Evolutionary conservation across 2,329 filamentous ascomycete genomes (phyloP), one percentile per base, ranked within the genome.

Genomic region (Claviceps sp.): DNA sequence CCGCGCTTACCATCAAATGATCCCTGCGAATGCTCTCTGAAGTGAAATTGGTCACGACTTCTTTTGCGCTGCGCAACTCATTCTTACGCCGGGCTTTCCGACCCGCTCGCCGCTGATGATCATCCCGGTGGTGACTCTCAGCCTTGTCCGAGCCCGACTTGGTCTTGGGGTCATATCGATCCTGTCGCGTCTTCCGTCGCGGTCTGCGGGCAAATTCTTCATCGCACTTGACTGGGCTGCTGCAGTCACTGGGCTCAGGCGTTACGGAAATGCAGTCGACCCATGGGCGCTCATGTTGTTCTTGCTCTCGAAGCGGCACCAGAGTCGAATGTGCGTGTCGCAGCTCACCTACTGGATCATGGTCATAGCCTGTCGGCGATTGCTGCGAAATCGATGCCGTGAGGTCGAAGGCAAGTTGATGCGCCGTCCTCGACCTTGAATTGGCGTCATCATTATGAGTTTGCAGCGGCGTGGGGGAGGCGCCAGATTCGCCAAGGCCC

Each of bases 31-130:
- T 14, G 4, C 16, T 43, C 14, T 50, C 48, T 2, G 81, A 81
- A 13, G 67, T 67, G 55, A 84, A 85, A 20, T 74, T 74, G 6
- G 70, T 63, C 63, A 81, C 74, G 7, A 82, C 67, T 42, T 76
- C 72, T 50, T 69, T 70, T 14, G 70, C 63, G 0, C 68, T 68
- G 5, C 61, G 59, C 38, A 69, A 54, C 13, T 50, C 59, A n/a
- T 63, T 62, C 37, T 62, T 56, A 13, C 41, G 41, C 26, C 46
- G 49, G n/a, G 49, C 11, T 34, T 34, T 46, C 13, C 18, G 50
- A 41, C 24, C 3, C 5, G 9, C 42, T 38, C 20, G 50, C 18
- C 1, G 30, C 37, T 30, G 40, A n/a, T 11, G 20, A 26, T 13
- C 45, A 16, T 8, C 34, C 24, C 40, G 41, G 3, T 18, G 13